Conservation (phyloP, 306 rosid species). For the Cyamopsis tetragonoloba region DNA sequence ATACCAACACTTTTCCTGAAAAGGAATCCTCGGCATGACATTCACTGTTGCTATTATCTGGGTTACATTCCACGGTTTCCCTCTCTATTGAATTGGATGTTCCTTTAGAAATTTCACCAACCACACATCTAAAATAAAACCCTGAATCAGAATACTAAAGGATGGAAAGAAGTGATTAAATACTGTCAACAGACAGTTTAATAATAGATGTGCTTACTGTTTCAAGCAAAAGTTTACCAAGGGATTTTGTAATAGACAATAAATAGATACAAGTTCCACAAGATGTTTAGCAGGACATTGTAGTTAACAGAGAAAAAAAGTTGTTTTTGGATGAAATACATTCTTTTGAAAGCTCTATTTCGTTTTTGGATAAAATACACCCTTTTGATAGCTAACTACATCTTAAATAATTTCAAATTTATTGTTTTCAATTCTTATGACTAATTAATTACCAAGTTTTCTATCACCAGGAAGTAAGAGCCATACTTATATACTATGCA, state of each 20-base stretch:
- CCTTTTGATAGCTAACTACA: not conserved
- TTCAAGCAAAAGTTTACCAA: slow-evolving; percentile 20
- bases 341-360: slow-evolving; percentile 7
- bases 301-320: not conserved
- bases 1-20: slow-evolving; percentile 66
- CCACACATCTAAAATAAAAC: slow-evolving; percentile 63
- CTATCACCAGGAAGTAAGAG: not conserved
- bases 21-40: slow-evolving; percentile 44
- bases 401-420: slow-evolving; percentile 9
- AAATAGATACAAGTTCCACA: not conserved
- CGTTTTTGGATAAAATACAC: not conserved
- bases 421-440: slow-evolving; percentile 11
- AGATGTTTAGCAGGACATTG: not conserved
- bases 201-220: not conserved
- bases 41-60: slow-evolving; percentile 33
- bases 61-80: slow-evolving; percentile 28
- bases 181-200: slow-evolving; percentile 22
- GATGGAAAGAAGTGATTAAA: slow-evolving; percentile 22
- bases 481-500: slow-evolving; percentile 20
- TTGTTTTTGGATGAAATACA: not conserved
- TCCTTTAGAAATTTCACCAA: slow-evolving; percentile 43
- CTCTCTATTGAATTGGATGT: slow-evolving; percentile 36
- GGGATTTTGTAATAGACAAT: slow-evolving; percentile 2
- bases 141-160: slow-evolving; percentile 25
- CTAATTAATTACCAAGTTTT: not conserved